A percentile compares a stretch with the other conserved stretches of the same genome.
These are phyloP conservation scores for Xylaria scruposa DNA, from an alignment of 495 filamentous ascomycete genomes.

Conservation along the genomic window DNA sequence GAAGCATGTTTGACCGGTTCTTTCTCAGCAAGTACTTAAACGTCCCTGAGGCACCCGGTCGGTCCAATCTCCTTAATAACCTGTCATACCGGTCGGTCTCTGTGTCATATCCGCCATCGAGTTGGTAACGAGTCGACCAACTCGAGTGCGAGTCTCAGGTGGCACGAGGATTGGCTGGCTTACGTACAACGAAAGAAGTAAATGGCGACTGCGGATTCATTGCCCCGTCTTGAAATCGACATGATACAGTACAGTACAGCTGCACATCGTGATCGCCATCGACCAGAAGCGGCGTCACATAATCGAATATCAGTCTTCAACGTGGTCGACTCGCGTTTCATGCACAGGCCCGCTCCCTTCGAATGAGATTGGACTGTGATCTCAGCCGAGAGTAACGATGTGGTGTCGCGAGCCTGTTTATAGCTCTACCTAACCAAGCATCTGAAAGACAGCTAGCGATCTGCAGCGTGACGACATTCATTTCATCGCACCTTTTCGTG, in stretches of 20 bases:
- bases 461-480: not conserved
- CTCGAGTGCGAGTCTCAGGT: conserved; percentile 4
- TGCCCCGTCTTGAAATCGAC: conserved; percentile 7
- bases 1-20: not conserved
- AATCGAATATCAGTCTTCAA: conserved; percentile 1
- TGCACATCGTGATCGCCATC: not conserved
- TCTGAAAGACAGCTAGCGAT: conserved; percentile 5
- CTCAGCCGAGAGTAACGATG: not conserved
- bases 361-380: conserved; percentile 2
- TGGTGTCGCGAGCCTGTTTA: conserved; percentile 3
- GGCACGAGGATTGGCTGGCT: conserved; percentile 18
- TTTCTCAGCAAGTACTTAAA: conserved; percentile 14
- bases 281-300: not conserved
- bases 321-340: conserved; percentile 24
- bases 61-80: conserved; percentile 1
- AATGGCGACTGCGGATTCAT: conserved; percentile 8
- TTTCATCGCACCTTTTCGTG: not conserved
- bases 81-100: conserved; percentile 5
- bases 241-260: conserved; percentile 10
- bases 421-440: not conserved
- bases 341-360: not conserved
- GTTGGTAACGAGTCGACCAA: not conserved
- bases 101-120: conserved; percentile 12
- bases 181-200: not conserved
- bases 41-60: not conserved